Evolutionary conservation across 345 rosid species (phyloP), one percentile per base, ranked within the genome.

Genomic region (Heritiera fomes): DNA sequence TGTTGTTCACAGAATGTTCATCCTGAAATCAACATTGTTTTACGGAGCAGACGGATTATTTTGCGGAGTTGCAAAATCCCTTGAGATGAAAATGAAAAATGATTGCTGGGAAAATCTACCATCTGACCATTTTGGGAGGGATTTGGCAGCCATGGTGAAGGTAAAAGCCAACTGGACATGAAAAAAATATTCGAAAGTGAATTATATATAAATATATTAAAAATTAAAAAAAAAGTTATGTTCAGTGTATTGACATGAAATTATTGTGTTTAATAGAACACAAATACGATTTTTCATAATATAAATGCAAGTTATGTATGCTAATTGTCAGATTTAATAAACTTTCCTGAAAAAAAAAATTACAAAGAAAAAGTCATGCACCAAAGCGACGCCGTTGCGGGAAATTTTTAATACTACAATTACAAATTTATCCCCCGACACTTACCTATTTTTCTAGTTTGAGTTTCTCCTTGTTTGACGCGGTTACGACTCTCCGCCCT

Each of bases 401-500:
- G 4, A 38, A 52, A 72, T 70, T 46, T 6, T 28, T 45, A 17
- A 52, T 34, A 45, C 52, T 1, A 2, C 2, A 20, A 55, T 73
- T 55, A 73, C 76, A 40, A 56, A 73, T 3, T 10, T 73, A 56
- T 73, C 52, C 77, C 62, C 56, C 53, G 1, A 43, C 6, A 5
- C 14, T 13, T 20, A 43, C 68, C 55, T 60, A 75, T 58, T 59
- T 41, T 75, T 56, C 23, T 23, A 20, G 55, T 59, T 41, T 60
- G 53, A 60, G 52, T 59, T 20, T 75, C 77, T 43, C 77, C 66
- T 17, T 28, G 12, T 28, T 18, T 23, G 9, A 41, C 77, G 59
- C 67, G 64, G 87, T 87, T 80, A 45, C 80, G 72, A 63, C 23
- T 79, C 79, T 40, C n/a, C 53, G 50, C 73, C 8, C 62, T 50